These are phyloP conservation scores for Suhomyces chickasaworum DNA, from an alignment of 1,139 yeast genomes.

Conservation along the genomic window DNA sequence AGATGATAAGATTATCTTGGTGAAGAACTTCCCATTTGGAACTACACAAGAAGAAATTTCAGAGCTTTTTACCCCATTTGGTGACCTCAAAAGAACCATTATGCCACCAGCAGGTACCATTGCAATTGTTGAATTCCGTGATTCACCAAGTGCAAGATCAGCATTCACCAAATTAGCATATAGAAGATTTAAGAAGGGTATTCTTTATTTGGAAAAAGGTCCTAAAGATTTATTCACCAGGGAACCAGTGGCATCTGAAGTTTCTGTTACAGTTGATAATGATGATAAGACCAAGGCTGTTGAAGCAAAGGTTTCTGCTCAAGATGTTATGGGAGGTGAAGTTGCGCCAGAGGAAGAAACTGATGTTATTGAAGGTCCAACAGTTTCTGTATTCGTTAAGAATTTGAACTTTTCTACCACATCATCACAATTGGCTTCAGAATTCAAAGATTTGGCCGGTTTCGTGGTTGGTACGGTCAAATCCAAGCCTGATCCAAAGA, in stretches of 20 bases:
- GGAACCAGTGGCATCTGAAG: slow-evolving; percentile 50
- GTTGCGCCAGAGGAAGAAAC: slow-evolving; percentile 35
- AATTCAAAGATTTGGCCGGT: slow-evolving; percentile 74
- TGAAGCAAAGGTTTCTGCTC: slow-evolving; percentile 45
- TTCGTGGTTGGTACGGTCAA: slow-evolving; percentile 82
- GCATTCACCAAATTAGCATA: slow-evolving; percentile 89
- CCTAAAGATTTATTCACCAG: slow-evolving; percentile 78
- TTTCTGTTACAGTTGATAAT: slow-evolving; percentile 16
- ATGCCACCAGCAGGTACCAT: slow-evolving; percentile 98
- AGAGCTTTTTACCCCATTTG: slow-evolving; percentile 77
- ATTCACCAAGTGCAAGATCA: slow-evolving; percentile 79
- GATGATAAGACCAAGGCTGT: slow-evolving; percentile 35
- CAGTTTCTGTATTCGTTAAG: slow-evolving; percentile 86
- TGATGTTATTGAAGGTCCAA: slow-evolving; percentile 59
- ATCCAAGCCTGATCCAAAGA: slow-evolving; percentile 85
- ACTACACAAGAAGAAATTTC: slow-evolving; percentile 79
- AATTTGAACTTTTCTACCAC: slow-evolving; percentile 88
- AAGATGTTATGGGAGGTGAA: slow-evolving; percentile 43
- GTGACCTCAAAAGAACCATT: slow-evolving; percentile 74
- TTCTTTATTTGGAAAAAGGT: slow-evolving; percentile 89
- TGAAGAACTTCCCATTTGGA: slow-evolving; percentile 88
- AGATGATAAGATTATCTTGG: slow-evolving; percentile 79
- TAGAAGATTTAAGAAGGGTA: slow-evolving; percentile 82
- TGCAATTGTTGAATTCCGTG: slow-evolving; percentile 91
- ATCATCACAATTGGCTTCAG: slow-evolving; percentile 52